phyloP scores from a whole-genome alignment of 768 basidiomycete species.

The Leccinum fibrillosum region DNA sequence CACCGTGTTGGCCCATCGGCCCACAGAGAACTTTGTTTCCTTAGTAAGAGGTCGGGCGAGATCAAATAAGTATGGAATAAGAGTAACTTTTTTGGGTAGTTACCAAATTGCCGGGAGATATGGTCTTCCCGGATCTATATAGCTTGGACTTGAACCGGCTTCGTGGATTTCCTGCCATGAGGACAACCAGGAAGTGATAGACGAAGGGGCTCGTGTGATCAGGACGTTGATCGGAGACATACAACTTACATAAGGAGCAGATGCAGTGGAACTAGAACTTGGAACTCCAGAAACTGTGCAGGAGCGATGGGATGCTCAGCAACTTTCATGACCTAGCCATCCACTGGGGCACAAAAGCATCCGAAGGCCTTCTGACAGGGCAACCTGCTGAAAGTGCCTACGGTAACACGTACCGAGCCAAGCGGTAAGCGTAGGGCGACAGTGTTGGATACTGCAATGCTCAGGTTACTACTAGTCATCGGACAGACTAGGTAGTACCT shows the following conservation, averaged over 20 bases:
- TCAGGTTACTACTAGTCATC: too few species aligned
- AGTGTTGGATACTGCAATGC: too few species aligned
- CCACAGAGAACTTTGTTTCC: not conserved
- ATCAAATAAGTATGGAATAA: not conserved
- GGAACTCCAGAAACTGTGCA: not conserved
- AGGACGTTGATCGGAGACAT: slow-evolving; percentile 88
- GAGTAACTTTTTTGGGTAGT: not conserved
- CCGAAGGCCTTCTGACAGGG: too few species aligned
- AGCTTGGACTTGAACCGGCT: not conserved
- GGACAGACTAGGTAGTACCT: too few species aligned
- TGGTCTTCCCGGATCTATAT: too few species aligned
- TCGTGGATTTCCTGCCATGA: slow-evolving; percentile 41
- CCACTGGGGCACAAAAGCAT: too few species aligned
- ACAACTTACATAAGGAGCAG: slow-evolving; percentile 88
- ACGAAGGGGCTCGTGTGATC: slow-evolving; percentile 91
- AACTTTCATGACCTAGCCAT: not conserved
- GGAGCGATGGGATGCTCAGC: not conserved
- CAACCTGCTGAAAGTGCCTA: too few species aligned
- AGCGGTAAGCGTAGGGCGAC: too few species aligned
- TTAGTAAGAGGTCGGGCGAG: too few species aligned
- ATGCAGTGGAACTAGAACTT: slow-evolving; percentile 37
- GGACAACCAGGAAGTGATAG: slow-evolving; percentile 89
- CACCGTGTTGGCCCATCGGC: too few species aligned
- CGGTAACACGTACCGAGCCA: too few species aligned
- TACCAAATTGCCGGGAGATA: too few species aligned